phyloP scores from a whole-genome alignment of 345 rosid genomes.

The Corchorus capsularis region DNA sequence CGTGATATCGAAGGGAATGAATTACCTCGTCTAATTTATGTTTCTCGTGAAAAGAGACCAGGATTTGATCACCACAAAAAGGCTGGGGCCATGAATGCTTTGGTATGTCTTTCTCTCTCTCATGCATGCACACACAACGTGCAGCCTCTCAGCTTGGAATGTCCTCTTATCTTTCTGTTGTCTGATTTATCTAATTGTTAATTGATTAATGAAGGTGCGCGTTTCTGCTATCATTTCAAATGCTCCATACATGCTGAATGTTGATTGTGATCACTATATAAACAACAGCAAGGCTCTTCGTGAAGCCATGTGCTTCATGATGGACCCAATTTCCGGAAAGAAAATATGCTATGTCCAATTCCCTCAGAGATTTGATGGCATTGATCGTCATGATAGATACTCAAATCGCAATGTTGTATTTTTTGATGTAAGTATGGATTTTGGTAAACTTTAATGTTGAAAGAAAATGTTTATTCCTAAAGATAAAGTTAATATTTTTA shows the following conservation, averaged over 20 bases:
- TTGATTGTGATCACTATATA: conserved; percentile 85
- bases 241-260: conserved; percentile 78
- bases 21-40: conserved; percentile 78
- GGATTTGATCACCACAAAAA: conserved; percentile 94
- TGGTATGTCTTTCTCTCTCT: conserved; percentile 44
- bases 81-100: conserved; percentile 92
- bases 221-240: conserved; percentile 76
- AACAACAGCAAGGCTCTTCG: conserved; percentile 83
- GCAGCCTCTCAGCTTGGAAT: background rate
- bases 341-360: conserved; percentile 80
- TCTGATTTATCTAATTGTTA: conserved; percentile 18
- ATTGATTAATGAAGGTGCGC: conserved; percentile 48
- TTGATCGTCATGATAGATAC: conserved; percentile 73
- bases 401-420: conserved; percentile 83
- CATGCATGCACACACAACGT: background rate
- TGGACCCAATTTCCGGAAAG: conserved; percentile 81
- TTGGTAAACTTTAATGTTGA: background rate
- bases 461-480: background rate
- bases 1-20: conserved; percentile 73
- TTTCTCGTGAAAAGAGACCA: conserved; percentile 95
- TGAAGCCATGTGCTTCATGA: conserved; percentile 89
- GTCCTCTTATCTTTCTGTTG: background rate
- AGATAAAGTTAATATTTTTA: conserved; percentile 12
- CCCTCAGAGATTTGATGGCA: conserved; percentile 88
- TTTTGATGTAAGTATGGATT: conserved; percentile 60